These are phyloP conservation scores for Metarhizium brunneum DNA, from an alignment of 2,329 filamentous ascomycete genomes.

Conservation along the genomic window DNA sequence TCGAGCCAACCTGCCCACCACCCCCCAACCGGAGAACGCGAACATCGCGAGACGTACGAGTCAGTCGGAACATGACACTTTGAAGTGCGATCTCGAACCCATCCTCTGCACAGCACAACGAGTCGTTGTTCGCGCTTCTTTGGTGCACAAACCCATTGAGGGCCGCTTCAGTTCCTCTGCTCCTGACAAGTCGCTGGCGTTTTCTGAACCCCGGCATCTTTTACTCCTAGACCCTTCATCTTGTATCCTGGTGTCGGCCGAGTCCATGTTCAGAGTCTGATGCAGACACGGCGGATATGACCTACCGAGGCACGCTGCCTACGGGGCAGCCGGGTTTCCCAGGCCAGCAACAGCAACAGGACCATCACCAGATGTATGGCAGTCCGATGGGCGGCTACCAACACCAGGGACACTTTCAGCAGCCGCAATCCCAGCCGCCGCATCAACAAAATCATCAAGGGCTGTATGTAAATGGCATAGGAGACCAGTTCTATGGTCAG, in stretches of 20 bases:
- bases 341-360: slow-evolving; percentile 14
- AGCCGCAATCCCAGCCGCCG: slow-evolving; percentile 9
- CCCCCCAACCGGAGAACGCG: background rate
- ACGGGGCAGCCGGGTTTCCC: slow-evolving; percentile 18
- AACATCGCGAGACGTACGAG: background rate
- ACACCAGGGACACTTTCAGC: slow-evolving; percentile 13
- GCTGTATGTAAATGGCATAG: slow-evolving; percentile 4
- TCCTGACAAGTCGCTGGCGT: background rate
- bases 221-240: background rate
- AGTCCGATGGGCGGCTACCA: slow-evolving; percentile 13
- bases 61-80: background rate
- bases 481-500: slow-evolving; percentile 12
- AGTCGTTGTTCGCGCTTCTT: background rate
- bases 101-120: background rate
- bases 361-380: slow-evolving; percentile 13
- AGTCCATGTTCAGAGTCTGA: slow-evolving; percentile 4
- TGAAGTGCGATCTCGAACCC: background rate
- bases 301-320: slow-evolving; percentile 23
- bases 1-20: background rate
- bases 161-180: background rate
- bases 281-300: slow-evolving; percentile 22
- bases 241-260: background rate
- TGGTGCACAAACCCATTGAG: background rate
- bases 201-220: background rate
- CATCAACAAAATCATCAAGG: slow-evolving; percentile 11